Evolutionary conservation across 2,329 filamentous ascomycete genomes (phyloP), one percentile per base, ranked within the genome.

Genomic region (Paracoccidioides brasiliensis): DNA sequence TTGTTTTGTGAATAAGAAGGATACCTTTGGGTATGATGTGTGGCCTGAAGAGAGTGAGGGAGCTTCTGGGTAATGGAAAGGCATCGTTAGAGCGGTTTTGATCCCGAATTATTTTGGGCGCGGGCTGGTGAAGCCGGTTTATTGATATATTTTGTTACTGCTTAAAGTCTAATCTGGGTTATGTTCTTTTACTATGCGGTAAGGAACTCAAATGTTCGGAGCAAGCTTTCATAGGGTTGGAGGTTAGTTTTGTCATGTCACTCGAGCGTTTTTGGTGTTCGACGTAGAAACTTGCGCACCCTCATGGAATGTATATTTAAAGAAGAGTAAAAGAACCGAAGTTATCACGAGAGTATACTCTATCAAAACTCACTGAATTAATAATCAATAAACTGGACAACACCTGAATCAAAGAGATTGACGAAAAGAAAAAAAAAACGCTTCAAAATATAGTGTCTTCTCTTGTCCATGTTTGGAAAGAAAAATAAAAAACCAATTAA

Each of bases 1-100:
- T 89, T 64, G 85, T 89, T 88, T 89, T 64, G 85, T 89, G 57
- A 88, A 89, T 73, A 88, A 88, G 85, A 88, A 86, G 77, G 84
- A 87, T 61, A 86, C 83, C 0, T 88, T 88, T 68, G 85, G 85
- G 5, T 86, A 85, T 67, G 76, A 88, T 63, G 79, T 88, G 52
- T 84, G 81, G 82, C 76, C 81, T 0, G 79, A 83, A 64, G 80
- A 83, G 73, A 58, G 57, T 53, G 52, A 53, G 64, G 58, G 62
- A 69, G 58, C 38, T 70, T 33, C 67, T 67, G 53, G 65, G 62
- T 57, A 67, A 63, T 58, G 45, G 48, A 10, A 54, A 59, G 51
- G n/a, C 37, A 14, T 30, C 1, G 38, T 32, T 15, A 44, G 42
- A 28, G n/a, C 14, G 49, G 37, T 8, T 32, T 14, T 52, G n/a